Conservation (phyloP, 352 stramenopile genomes). For the Phytophthora litchii region DNA sequence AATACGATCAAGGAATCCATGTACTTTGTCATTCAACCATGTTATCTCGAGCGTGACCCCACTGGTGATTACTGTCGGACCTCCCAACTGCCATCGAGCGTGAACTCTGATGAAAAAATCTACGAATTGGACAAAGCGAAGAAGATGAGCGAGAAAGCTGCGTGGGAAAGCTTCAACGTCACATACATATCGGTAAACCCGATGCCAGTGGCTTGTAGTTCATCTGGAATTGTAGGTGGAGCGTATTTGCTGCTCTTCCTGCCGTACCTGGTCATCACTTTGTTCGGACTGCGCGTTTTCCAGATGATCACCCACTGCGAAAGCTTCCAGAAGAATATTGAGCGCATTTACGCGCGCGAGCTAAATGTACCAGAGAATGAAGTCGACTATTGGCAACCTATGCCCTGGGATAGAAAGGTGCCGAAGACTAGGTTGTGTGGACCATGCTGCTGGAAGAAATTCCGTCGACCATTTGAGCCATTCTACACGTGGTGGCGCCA, state of each 20-base stretch:
- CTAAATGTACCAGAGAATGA: slow-evolving; percentile 60
- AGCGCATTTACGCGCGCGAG: slow-evolving; percentile 62
- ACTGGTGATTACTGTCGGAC: slow-evolving; percentile 47
- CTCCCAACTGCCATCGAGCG: slow-evolving; percentile 36
- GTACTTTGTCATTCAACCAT: slow-evolving; percentile 70
- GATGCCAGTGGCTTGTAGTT: slow-evolving; percentile 58
- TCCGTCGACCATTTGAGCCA: slow-evolving; percentile 61
- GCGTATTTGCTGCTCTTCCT: slow-evolving; percentile 66
- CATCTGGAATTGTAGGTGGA: slow-evolving; percentile 49
- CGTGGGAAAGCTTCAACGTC: slow-evolving; percentile 30
- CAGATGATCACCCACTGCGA: slow-evolving; percentile 69
- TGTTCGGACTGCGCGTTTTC: slow-evolving; percentile 65
- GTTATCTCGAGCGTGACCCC: slow-evolving; percentile 42
- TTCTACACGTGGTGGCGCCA: slow-evolving; percentile 83
- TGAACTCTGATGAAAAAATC: slow-evolving; percentile 49
- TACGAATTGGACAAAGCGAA: slow-evolving; percentile 44
- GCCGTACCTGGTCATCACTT: slow-evolving; percentile 54
- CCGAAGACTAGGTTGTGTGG: slow-evolving; percentile 64
- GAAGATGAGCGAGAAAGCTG: slow-evolving; percentile 20
- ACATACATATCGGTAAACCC: slow-evolving; percentile 64
- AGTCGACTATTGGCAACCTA: slow-evolving; percentile 77
- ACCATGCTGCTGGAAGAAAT: slow-evolving; percentile 74
- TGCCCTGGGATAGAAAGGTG: slow-evolving; percentile 77
- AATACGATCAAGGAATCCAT: slow-evolving; percentile 54
- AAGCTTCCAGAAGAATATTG: slow-evolving; percentile 63